These are phyloP conservation scores for Epichloe hybrida DNA, from an alignment of 2,329 filamentous ascomycete genomes.

Conservation along the genomic window DNA sequence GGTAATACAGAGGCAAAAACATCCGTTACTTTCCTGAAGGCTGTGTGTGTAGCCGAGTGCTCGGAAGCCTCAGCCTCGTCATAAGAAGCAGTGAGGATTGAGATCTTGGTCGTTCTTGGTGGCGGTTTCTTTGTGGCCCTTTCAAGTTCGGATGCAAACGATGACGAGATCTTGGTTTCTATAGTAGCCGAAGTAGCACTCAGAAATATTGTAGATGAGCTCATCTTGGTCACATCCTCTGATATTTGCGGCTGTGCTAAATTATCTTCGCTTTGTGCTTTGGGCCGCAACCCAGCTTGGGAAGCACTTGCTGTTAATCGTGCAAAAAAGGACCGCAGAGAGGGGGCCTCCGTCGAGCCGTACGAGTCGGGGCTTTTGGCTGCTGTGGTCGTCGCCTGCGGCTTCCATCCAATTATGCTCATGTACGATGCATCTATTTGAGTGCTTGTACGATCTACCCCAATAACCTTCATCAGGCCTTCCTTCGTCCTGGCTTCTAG, in stretches of 20 bases:
- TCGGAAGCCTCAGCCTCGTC: constrained; percentile 62
- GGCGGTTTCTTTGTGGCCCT: constrained; percentile 95
- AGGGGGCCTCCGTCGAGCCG: constrained; percentile 37
- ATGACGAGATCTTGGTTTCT: constrained; percentile 56
- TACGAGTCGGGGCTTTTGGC: constrained; percentile 35
- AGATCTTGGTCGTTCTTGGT: constrained; percentile 72
- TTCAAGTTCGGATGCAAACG: constrained; percentile 75
- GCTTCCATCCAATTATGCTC: constrained; percentile 76
- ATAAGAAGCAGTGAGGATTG: constrained; percentile 83
- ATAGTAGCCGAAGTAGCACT: constrained; percentile 76
- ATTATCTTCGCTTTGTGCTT: constrained; percentile 48
- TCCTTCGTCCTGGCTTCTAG: constrained; percentile 75
- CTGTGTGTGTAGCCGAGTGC: constrained; percentile 27
- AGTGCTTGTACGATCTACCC: constrained; percentile 72
- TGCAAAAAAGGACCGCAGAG: constrained; percentile 72
- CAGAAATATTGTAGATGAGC: constrained; percentile 72
- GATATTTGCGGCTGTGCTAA: constrained; percentile 46
- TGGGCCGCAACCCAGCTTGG: constrained; percentile 36
- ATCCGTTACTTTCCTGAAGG: constrained; percentile 48
- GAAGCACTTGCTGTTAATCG: constrained; percentile 49
- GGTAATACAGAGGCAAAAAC: constrained; percentile 86
- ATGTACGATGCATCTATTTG: constrained; percentile 89
- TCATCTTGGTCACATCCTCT: constrained; percentile 58
- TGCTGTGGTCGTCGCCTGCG: constrained; percentile 27
- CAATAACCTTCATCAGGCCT: constrained; percentile 71